These are phyloP conservation scores for Chrysanthemum lavandulifolium DNA, from an alignment of 129 eudicot species.

Conservation along the genomic window DNA sequence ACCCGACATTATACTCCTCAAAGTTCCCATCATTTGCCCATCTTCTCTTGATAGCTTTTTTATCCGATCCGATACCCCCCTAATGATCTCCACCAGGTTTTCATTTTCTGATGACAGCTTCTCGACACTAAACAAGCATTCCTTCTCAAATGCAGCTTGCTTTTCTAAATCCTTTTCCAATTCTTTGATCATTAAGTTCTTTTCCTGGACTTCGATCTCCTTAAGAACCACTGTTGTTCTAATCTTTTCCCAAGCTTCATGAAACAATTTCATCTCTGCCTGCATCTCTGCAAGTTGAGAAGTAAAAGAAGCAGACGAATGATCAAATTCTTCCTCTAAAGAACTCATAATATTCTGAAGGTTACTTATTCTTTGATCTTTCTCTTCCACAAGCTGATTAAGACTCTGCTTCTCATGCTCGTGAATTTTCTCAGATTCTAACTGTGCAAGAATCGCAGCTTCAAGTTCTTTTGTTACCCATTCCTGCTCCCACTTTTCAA, in stretches of 20 bases:
- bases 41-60: slow-evolving; percentile 48
- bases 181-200: slow-evolving; percentile 44
- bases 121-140: slow-evolving; percentile 26
- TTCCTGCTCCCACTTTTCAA: slow-evolving; percentile 39
- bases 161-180: slow-evolving; percentile 44
- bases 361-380: slow-evolving; percentile 49
- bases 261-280: slow-evolving; percentile 37
- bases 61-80: slow-evolving; percentile 40
- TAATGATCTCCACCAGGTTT: slow-evolving; percentile 36
- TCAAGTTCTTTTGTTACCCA: slow-evolving; percentile 66
- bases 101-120: slow-evolving; percentile 43
- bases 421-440: slow-evolving; percentile 38
- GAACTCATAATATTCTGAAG: slow-evolving; percentile 51
- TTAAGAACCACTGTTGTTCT: slow-evolving; percentile 40
- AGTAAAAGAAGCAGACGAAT: slow-evolving; percentile 52
- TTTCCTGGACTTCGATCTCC: slow-evolving; percentile 58
- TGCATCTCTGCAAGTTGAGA: slow-evolving; percentile 45
- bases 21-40: slow-evolving; percentile 43
- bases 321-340: slow-evolving; percentile 56
- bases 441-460: slow-evolving; percentile 48
- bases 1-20: slow-evolving; percentile 47
- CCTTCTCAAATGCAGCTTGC: slow-evolving; percentile 32
- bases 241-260: slow-evolving; percentile 62
- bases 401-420: slow-evolving; percentile 43
- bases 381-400: slow-evolving; percentile 52